Evolutionary conservation across 441 rosid species (phyloP).

Genomic region (Euphorbia corollata): DNA sequence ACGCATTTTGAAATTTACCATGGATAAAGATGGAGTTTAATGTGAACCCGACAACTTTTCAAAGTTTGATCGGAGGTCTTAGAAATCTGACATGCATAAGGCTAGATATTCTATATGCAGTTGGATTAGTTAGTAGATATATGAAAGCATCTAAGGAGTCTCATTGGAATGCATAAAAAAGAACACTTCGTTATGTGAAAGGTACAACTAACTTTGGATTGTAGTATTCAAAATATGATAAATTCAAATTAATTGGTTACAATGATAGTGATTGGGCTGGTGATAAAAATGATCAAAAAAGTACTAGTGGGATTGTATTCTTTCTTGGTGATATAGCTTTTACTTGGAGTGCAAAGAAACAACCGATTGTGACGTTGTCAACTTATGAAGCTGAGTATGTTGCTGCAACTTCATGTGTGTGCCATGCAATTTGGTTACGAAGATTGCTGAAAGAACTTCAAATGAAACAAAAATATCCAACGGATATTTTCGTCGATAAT

Average conservation of each 20-base stretch:
- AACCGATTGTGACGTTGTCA: not conserved
- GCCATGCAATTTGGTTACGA: not conserved
- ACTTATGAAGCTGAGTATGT: slow-evolving; percentile 1
- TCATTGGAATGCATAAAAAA: too few relatives aligned
- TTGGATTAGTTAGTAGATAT: not conserved
- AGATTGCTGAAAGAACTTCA: not conserved
- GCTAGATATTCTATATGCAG: not conserved
- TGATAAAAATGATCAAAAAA: slow-evolving; percentile 10
- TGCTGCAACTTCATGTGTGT: not conserved
- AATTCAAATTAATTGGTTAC: not conserved
- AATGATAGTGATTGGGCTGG: slow-evolving; percentile 8
- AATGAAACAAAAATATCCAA: not conserved
- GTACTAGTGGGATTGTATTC: not conserved
- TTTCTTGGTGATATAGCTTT: not conserved
- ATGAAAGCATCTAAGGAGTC: not conserved
- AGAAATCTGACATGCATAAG: not conserved
- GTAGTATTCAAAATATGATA: not conserved
- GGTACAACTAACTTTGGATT: not conserved
- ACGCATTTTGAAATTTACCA: not conserved
- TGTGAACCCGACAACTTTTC: not conserved
- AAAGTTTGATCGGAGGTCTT: not conserved
- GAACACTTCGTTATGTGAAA: too few relatives aligned
- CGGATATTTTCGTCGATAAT: not conserved
- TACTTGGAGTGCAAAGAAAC: slow-evolving; percentile 11
- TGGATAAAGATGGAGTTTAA: not conserved